Evolutionary conservation across 2,329 filamentous ascomycete species (phyloP).

Genomic region (Diaporthe amygdali): DNA sequence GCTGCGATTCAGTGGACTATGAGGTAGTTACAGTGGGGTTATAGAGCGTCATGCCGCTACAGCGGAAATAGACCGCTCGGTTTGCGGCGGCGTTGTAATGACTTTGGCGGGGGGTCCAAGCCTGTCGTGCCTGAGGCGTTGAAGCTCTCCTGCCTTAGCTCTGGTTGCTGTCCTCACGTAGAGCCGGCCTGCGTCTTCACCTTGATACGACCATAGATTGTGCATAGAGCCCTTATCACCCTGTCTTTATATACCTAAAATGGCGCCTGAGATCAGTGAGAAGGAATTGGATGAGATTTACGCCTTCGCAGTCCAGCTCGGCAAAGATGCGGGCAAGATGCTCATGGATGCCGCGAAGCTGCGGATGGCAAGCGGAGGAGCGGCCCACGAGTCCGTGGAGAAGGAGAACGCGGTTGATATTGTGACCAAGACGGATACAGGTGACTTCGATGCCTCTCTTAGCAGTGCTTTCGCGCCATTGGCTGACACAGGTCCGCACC

Average conservation of each 20-base stretch:
- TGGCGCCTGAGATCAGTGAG: conserved; percentile 28
- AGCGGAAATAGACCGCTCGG: conserved; percentile 22
- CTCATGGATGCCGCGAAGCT: conserved; percentile 68
- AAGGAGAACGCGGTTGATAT: conserved; percentile 81
- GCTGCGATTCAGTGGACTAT: neutral
- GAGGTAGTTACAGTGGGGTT: neutral
- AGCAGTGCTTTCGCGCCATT: neutral
- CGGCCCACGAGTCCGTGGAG: conserved; percentile 52
- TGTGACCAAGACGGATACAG: conserved; percentile 77
- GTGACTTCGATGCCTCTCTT: conserved; percentile 41
- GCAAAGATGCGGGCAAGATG: conserved; percentile 71
- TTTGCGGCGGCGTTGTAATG: conserved; percentile 17
- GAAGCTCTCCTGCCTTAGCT: neutral
- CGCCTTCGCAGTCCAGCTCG: conserved; percentile 72
- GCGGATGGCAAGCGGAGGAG: conserved; percentile 45
- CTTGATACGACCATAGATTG: neutral
- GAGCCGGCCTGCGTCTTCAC: neutral
- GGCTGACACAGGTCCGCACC: conserved; percentile 9
- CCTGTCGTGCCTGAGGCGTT: too few species aligned
- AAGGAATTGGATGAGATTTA: conserved; percentile 69
- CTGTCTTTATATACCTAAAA: neutral
- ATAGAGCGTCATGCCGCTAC: conserved; percentile 6
- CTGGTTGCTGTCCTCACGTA: neutral
- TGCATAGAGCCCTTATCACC: neutral
- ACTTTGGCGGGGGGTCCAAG: neutral